Evolutionary conservation across 78 protist genomes (phyloP), one percentile per base, ranked within the genome.

Genomic region (Pelomyxa schiedti): DNA sequence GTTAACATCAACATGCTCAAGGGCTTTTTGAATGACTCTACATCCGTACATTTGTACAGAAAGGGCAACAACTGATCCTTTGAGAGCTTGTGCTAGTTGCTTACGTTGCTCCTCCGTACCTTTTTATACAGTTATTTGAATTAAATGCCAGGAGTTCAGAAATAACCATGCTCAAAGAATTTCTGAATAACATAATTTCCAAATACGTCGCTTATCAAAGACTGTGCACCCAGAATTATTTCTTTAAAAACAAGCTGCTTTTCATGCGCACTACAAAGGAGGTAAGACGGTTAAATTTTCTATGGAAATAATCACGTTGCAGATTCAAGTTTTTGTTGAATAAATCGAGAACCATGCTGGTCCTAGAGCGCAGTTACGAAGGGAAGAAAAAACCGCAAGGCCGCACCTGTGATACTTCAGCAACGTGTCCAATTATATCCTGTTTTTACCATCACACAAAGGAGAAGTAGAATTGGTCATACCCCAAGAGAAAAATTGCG

Each of bases 151-250:
- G 8, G 77, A 85, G 22, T 8, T n/a, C n/a, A n/a, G 30, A 38
- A 65, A 24, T 36, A 36, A 38, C 95, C 98, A 43, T 84, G 83
- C 76, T 96, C 98, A 68, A 98, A 82, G 58, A 96, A 79, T 86
- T 98, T 98, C 75, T 98, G 99, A n/a, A 96, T 65, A 28, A 98
- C 99, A 75, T 98, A 98, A 84, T 98, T 98, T 1, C 99, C 99
- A 78, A 98, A 98, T 26, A 95, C 97, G 74, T 98, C 99, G 38
- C 83, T 79, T 92, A 94, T 91, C 73, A 96, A 86, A 4, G 72
- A 47, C 39, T 74, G 70, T 3, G 88, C 66, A 8, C 74, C 53
- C 16, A 90, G 90, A 4, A 78, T 39, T 3, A 95, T 67, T 43
- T 95, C 97, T 22, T 73, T 86, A 84, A 93, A 90, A 53, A 96